Evolutionary conservation across 306 rosid species (phyloP).

Genomic region (Medicago truncatula): DNA sequence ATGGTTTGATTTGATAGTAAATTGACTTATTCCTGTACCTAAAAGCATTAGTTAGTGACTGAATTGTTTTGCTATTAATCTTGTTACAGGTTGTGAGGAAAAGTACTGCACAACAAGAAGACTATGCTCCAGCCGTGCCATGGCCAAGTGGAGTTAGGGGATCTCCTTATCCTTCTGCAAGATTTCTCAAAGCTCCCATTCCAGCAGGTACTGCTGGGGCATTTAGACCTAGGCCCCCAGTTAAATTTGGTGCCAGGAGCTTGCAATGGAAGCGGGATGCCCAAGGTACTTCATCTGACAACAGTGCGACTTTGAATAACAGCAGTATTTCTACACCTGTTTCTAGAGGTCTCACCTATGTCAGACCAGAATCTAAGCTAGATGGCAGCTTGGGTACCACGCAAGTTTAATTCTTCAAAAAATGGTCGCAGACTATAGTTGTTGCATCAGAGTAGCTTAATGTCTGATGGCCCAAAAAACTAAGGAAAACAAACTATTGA

Average conservation of each 20-base stretch:
- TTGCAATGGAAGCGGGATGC: slow-evolving; percentile 87
- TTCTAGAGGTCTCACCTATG: slow-evolving; percentile 74
- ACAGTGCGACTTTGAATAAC: slow-evolving; percentile 46
- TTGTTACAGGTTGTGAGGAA: slow-evolving; percentile 72
- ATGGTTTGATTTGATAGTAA: neutral
- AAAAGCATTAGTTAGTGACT: neutral
- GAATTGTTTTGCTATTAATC: slow-evolving; percentile 17
- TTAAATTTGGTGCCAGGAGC: slow-evolving; percentile 77
- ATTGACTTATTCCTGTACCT: neutral
- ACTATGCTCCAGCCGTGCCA: slow-evolving; percentile 51
- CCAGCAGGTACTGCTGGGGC: slow-evolving; percentile 65
- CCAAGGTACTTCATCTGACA: slow-evolving; percentile 53
- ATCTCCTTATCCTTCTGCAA: slow-evolving; percentile 56
- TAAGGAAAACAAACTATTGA: neutral
- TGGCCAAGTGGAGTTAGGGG: slow-evolving; percentile 66
- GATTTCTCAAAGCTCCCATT: slow-evolving; percentile 63
- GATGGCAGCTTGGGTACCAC: slow-evolving; percentile 49
- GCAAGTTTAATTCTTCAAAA: slow-evolving; percentile 35
- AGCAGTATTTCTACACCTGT: slow-evolving; percentile 44
- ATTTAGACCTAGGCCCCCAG: slow-evolving; percentile 60
- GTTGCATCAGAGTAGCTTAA: slow-evolving; percentile 22
- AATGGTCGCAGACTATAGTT: slow-evolving; percentile 9
- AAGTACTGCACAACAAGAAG: slow-evolving; percentile 59
- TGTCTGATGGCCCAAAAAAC: slow-evolving; percentile 22
- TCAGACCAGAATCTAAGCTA: slow-evolving; percentile 74